Conservation (phyloP, 2,329 filamentous ascomycete species). For the Neonectria punicea region DNA sequence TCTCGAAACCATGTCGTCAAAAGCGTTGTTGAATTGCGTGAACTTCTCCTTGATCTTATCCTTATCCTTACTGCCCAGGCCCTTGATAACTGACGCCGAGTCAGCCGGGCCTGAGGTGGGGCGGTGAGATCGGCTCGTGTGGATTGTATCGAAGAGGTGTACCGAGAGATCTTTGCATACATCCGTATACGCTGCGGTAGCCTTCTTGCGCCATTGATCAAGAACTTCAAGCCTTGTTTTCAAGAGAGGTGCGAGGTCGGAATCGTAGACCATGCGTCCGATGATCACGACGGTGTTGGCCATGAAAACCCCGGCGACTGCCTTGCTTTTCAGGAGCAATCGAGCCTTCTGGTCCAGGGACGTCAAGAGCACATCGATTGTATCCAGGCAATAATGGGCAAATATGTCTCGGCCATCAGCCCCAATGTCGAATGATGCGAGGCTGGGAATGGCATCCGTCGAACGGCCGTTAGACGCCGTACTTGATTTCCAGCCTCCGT, state of each 20-base stretch:
- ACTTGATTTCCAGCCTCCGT: slow-evolving; percentile 84
- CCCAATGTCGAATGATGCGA: slow-evolving; percentile 85
- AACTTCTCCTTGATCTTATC: slow-evolving; percentile 98
- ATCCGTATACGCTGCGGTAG: slow-evolving; percentile 82
- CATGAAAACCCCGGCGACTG: slow-evolving; percentile 86
- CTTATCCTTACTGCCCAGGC: slow-evolving; percentile 87
- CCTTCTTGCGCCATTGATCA: slow-evolving; percentile 89
- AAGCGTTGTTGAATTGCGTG: slow-evolving; percentile 86
- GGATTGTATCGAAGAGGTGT: slow-evolving; percentile 88
- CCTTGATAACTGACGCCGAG: slow-evolving; percentile 85
- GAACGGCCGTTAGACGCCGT: slow-evolving; percentile 63
- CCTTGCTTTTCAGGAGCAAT: slow-evolving; percentile 78
- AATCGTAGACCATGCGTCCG: slow-evolving; percentile 84
- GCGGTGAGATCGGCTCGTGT: slow-evolving; percentile 80
- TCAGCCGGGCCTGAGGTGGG: slow-evolving; percentile 82
- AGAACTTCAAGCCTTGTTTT: slow-evolving; percentile 72
- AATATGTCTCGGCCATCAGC: slow-evolving; percentile 91
- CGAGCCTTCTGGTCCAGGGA: slow-evolving; percentile 81
- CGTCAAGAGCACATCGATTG: slow-evolving; percentile 81
- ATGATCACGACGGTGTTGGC: slow-evolving; percentile 88
- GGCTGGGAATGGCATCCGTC: slow-evolving; percentile 73
- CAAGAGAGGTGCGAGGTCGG: slow-evolving; percentile 80
- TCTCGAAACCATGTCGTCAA: slow-evolving; percentile 86
- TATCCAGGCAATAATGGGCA: slow-evolving; percentile 89
- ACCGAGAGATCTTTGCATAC: slow-evolving; percentile 89